Evolutionary conservation across 148 eudicot species (phyloP), one percentile per base, ranked within the genome.

Genomic region (Chenopodium quinoa): DNA sequence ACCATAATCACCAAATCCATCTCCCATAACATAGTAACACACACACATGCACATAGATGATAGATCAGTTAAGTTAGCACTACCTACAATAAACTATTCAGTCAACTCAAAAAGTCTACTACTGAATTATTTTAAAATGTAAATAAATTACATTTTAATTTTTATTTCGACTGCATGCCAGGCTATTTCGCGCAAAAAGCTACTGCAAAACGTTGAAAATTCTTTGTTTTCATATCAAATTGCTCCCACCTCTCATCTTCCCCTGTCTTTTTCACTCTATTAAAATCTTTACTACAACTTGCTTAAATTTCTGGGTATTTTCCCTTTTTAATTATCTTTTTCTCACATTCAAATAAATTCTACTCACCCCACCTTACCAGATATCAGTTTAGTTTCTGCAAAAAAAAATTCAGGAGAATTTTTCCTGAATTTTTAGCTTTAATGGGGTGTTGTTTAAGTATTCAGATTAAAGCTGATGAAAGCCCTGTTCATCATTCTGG

Each of bases 361-460:
- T 47, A 25, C 52, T 20, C 76, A 13, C 4, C 76, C 6, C 72
- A 48, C 4, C 4, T 52, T 74, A 32, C n/a, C 40, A 25, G 0
- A 47, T 47, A 1, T 25, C 32, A 47, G 58, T 73, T 46, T 25
- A 0, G 16, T 48, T 25, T 11, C 1, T 48, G 7, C 10, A 29
- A 5, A 13, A 2, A 10, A 27, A 27, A 11, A 1, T 56, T 56
- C 5, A 68, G 17, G 12, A 40, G 20, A 44, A 71, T 44, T 2
- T 40, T 40, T 7, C 17, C 25, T 20, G 20, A 71, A 12, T 71
- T 46, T 73, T 25, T 11, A 40, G 48, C 27, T 71, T 67, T 66
- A 7, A 93, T 93, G 97, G 97, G 97, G 19, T 88, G 92, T 81
- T 93, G 91, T 83, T 85, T 85, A 80, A 90, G 97, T 86, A 88